Evolutionary conservation across 1,139 yeast genomes (phyloP), one percentile per base, ranked within the genome.

Genomic region (Kluyveromyces marxianus): DNA sequence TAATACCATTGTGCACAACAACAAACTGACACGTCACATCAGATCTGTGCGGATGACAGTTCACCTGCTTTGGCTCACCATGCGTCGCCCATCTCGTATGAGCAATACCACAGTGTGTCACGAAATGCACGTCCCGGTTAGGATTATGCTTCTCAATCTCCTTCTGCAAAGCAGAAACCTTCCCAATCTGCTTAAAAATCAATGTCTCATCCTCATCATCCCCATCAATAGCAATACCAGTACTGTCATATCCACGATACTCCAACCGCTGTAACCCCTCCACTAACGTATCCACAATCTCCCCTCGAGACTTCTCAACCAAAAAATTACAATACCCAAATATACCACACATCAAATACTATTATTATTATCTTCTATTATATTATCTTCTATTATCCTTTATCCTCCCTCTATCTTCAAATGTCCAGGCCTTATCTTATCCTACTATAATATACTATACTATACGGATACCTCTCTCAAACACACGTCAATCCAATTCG

Each of bases 21-120:
- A 86, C 81, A 62, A 94, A 94, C 66, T 90, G 96, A 56, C 84
- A 84, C 45, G 70, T 68, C 7, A 76, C 75, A 65, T 88, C 98
- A 0, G 96, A 87, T 57, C 94, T 74, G 65, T 92, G 98, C 44
- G 99, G 99, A 66, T 94, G 99, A 67, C 97, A 92, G 73, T 94
- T 94, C 54, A 70, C 63, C 50, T 76, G 79, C 59, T 78, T 79
- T 48, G 97, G 97, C 60, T 83, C 87, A 68, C 99, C 99, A 69
- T 94, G 99, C 39, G 99, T 94, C 41, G 99, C 98, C 99, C 99
- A 94, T 74, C 99, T 84, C 21, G 99, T 94, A 69, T 94, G 99
- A 36, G 98, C 97, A 66, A 94, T 92, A 65, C 96, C 98, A 50
- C 83, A 92, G 64, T 92, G 98, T 67, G 84, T 81, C 58, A 81